Evolutionary conservation across 768 basidiomycete species (phyloP), one percentile per base, ranked within the genome.

Genomic region (Podaxis mareebaensis): DNA sequence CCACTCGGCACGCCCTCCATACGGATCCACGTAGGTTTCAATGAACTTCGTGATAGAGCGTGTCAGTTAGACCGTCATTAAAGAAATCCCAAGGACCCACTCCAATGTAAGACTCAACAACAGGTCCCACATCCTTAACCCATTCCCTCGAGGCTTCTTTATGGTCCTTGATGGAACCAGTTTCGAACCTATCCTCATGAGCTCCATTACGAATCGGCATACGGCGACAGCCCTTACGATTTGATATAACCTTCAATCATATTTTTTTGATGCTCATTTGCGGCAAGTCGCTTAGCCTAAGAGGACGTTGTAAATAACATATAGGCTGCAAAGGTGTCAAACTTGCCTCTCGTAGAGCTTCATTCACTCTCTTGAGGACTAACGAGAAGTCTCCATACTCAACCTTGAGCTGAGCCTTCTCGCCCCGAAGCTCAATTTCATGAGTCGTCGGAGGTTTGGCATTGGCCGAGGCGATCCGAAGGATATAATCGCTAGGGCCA

Each of bases 1-100:
- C 93, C 93, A 95, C 73, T 95, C 94, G 0, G 94, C 94, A 56
- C 94, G 86, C n/a, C 85, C 89, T 39, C 93, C 94, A 64, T 92
- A 94, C 6, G 94, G 94, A 70, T 95, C 94, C 17, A 94, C 89
- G 64, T 92, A 92, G 0, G 89, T 93, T 79, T 93, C 91, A 44
- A 93, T 82, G 72, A 92, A 93, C 75, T 83, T 57, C 10, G 11
- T 24, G 42, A 42, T 57, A 12, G 53, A 36, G 44, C 48, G 24
- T 56, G 30, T 22, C 46, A 44, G 56, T n/a, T 30, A 28, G 20
- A 57, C 52, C 46, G 17, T 10, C 8, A 30, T 51, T n/a, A 46
- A 49, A 22, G 54, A 51, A 64, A 36, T 22, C 48, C 42, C 36
- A 24, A 44, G 20, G 11, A 72, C 80, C 65, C 66, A 82, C 82